A percentile compares a stretch with the other conserved stretches of the same genome.
Evolutionary conservation across 1,139 yeast genomes (phyloP).

Genomic region (Petasospora rhodanensis): DNA sequence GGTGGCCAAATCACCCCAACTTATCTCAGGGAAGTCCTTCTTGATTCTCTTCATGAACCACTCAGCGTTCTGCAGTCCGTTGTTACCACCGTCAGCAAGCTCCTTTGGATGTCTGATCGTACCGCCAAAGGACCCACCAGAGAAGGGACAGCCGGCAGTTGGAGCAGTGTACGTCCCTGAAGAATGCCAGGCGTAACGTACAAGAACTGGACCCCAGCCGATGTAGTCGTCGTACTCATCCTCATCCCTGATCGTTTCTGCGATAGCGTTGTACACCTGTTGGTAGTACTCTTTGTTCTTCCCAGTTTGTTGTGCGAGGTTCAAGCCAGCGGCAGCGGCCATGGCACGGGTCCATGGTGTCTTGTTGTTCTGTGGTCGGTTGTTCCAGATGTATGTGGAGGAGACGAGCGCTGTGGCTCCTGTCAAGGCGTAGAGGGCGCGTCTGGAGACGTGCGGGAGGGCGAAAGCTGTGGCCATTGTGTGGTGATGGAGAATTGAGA

Average conservation of each 20-base stretch:
- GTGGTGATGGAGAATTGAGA: too few relatives aligned
- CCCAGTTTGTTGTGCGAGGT: conserved; percentile 1
- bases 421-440: conserved; percentile 13
- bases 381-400: conserved; percentile 5
- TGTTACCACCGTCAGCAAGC: conserved; percentile 65
- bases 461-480: conserved; percentile 5
- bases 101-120: conserved; percentile 74
- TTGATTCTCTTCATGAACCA: conserved; percentile 60
- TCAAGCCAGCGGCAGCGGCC: conserved; percentile 7
- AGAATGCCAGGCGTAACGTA: conserved; percentile 74
- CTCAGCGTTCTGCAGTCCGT: conserved; percentile 65
- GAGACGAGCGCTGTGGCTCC: conserved; percentile 10
- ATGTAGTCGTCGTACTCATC: conserved; percentile 73
- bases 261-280: conserved; percentile 75
- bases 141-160: conserved; percentile 29
- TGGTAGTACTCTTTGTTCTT: conserved; percentile 51
- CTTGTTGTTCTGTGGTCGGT: conserved; percentile 1
- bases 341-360: background rate
- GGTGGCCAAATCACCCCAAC: conserved; percentile 86
- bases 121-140: conserved; percentile 83
- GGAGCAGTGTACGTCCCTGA: conserved; percentile 63
- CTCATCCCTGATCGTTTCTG: conserved; percentile 64
- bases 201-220: conserved; percentile 64
- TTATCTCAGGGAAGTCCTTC: conserved; percentile 66
- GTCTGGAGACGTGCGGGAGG: conserved; percentile 9